Evolutionary conservation across 75 land plant species (phyloP).

Genomic region (Pinus tabuliformis): DNA sequence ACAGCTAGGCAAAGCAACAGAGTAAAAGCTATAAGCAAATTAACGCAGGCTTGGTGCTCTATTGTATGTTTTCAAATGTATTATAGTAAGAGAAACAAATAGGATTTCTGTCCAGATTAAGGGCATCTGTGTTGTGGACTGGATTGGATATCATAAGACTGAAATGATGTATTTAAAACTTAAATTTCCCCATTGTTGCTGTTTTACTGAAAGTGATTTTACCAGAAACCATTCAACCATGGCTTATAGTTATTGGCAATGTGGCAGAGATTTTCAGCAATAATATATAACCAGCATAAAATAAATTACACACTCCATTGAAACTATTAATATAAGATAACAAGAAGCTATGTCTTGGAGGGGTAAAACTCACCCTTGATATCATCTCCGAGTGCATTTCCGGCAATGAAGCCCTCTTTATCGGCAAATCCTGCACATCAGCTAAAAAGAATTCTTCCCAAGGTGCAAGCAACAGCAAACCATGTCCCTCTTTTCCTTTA

Average conservation of each 20-base stretch:
- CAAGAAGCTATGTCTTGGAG: not conserved
- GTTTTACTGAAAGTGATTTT: not conserved
- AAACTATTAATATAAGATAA: not conserved
- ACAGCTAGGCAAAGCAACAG: not conserved
- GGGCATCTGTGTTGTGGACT: not conserved
- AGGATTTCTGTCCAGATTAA: not conserved
- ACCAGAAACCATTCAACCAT: not conserved
- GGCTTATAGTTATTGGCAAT: not conserved
- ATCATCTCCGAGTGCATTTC: conserved; percentile 28
- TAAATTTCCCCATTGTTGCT: not conserved
- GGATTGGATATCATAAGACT: not conserved
- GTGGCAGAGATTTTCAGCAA: not conserved
- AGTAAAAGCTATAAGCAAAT: not conserved
- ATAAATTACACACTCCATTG: not conserved
- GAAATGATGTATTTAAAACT: not conserved
- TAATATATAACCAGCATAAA: not conserved
- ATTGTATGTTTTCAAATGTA: not conserved
- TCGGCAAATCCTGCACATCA: conserved; percentile 54
- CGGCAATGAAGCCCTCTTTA: conserved; percentile 38
- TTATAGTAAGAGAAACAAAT: not conserved
- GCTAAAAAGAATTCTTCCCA: conserved; percentile 80
- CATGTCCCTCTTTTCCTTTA: conserved; percentile 65
- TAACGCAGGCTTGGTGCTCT: not conserved
- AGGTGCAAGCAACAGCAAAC: conserved; percentile 68
- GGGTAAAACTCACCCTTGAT: conserved; percentile 27